Base-by-base conservation (phyloP, 352 stramenopile genomes). In the Phytopythium mirpurense region DNA sequence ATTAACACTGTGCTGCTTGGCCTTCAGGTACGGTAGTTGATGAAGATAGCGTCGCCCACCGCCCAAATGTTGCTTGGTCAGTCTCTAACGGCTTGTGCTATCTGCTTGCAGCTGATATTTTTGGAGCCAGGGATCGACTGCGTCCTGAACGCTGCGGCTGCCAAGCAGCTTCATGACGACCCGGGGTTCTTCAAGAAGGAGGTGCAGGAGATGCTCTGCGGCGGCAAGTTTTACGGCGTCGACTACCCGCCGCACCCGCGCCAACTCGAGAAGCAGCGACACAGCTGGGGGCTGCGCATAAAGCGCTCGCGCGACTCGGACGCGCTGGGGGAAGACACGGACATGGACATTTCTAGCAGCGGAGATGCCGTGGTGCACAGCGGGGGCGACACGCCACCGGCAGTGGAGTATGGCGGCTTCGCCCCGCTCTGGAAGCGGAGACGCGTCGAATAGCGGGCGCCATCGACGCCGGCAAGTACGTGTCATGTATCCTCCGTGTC, bases 1-100 rank as follows among this genome's bases (percentile, higher is more conserved):
- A 92, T 94, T 66, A 94, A 90, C 54, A 87, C 84, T 9, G 83
- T 94, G 36, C 70, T 94, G 19, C 74, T 94, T 2, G 84, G 82
- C 10, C 61, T 94, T 10, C 84, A 94, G 74, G 83, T 92, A 41
- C 35, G 36, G 57, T 45, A 3, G 12, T 7, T 51, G 19, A n/a
- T n/a, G n/a, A n/a, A n/a, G n/a, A n/a, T n/a, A n/a, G n/a, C n/a
- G n/a, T n/a, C n/a, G n/a, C n/a, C n/a, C n/a, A n/a, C n/a, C n/a
- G n/a, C n/a, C n/a, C n/a, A n/a, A n/a, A n/a, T n/a, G n/a, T n/a
- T n/a, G n/a, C n/a, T n/a, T n/a, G n/a, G n/a, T n/a, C n/a, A n/a
- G n/a, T n/a, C n/a, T n/a, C 29, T 32, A 32, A 32, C 29, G 9
- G 29, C 9, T 9, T 32, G 29, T 32, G 29, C 32, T 29, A 37